Evolutionary conservation across 371 early-diverging fungal species (phyloP).

Genomic region (Neoconidiobolus thromboides): DNA sequence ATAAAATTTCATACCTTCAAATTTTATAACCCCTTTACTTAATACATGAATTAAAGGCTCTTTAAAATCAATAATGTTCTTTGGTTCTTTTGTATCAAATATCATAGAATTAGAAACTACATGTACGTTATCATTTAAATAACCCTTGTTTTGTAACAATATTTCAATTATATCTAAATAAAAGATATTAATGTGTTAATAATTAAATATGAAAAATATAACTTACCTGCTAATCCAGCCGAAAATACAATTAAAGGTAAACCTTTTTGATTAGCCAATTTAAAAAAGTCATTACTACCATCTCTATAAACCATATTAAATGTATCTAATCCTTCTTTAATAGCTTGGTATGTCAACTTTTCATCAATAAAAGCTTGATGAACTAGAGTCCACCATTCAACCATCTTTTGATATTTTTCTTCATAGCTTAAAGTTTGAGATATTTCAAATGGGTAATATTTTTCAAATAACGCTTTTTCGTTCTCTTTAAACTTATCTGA

Average conservation of each 20-base stretch:
- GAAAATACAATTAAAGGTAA: conserved; percentile 52
- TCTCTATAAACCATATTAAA: conserved; percentile 27
- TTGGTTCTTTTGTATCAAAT: conserved; percentile 24
- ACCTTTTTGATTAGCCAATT: conserved; percentile 12
- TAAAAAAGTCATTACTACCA: conserved; percentile 22
- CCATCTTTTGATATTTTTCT: conserved; percentile 44
- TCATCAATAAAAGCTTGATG: conserved; percentile 27
- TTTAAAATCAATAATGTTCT: conserved; percentile 28
- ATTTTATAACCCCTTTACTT: not conserved
- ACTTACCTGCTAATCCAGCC: conserved; percentile 39
- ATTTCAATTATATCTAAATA: not conserved
- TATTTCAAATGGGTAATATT: conserved; percentile 59
- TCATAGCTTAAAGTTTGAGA: conserved; percentile 20
- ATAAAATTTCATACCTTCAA: conserved; percentile 21
- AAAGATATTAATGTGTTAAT: not conserved
- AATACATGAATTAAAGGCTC: conserved; percentile 11
- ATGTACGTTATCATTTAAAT: not conserved
- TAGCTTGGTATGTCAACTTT: conserved; percentile 24
- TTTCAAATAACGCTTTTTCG: conserved; percentile 25
- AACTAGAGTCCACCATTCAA: conserved; percentile 47
- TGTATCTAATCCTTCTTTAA: conserved; percentile 30
- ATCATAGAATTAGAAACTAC: conserved; percentile 50
- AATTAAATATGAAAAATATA: not conserved
- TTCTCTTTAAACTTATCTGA: conserved; percentile 19
- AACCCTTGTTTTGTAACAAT: not conserved